Conservation (phyloP, 352 stramenopile species). For the Achlya hypogyna region DNA sequence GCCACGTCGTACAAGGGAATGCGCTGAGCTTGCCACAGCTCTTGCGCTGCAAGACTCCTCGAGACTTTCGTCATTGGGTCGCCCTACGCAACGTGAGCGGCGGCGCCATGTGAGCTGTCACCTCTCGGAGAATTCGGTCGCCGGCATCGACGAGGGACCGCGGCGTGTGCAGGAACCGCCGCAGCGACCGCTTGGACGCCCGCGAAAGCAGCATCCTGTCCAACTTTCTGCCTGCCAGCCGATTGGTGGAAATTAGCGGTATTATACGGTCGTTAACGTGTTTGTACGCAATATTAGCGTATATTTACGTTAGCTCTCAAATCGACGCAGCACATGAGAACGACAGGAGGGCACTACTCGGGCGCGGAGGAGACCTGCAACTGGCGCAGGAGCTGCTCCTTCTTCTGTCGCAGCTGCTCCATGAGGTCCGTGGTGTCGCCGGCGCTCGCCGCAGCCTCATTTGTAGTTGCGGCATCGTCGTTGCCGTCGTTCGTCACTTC, state of each 20-base stretch:
- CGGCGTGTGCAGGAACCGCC: neutral
- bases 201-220: neutral
- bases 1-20: neutral
- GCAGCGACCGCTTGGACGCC: neutral
- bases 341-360: too few relatives aligned
- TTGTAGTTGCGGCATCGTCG: neutral
- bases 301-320: neutral
- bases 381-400: neutral
- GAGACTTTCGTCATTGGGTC: conserved; percentile 1
- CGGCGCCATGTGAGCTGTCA: neutral
- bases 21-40: neutral
- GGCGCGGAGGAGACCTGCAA: too few relatives aligned
- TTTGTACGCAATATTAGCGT: neutral
- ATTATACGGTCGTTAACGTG: neutral
- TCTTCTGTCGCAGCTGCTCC: neutral
- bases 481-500: too few relatives aligned
- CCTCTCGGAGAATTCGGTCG: neutral
- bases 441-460: too few relatives aligned
- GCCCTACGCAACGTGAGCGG: neutral
- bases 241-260: neutral
- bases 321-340: too few relatives aligned
- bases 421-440: too few relatives aligned
- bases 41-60: neutral
- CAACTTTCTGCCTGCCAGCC: neutral
- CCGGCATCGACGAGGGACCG: neutral